Evolutionary conservation across 1,284 basidiomycete species (phyloP).

Genomic region (Marasmius fiardii): DNA sequence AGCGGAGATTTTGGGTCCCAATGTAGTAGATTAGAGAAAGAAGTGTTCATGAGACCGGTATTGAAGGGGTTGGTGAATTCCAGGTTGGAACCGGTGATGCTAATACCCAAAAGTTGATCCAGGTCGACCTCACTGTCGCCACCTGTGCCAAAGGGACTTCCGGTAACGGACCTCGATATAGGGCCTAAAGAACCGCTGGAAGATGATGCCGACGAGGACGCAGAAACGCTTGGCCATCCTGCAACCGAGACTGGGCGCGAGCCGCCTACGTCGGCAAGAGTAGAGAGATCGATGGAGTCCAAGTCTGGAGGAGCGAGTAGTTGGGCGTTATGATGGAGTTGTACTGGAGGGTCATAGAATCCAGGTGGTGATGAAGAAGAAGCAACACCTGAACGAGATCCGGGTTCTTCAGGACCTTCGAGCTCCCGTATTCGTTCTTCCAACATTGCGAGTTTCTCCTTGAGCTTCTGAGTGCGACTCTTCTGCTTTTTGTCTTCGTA

Average conservation of each 20-base stretch:
- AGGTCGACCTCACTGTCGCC: conserved; percentile 1
- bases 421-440: conserved; percentile 54
- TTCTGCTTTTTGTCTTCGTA: conserved; percentile 63
- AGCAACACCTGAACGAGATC: conserved; percentile 12
- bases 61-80: conserved; percentile 8
- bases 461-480: conserved; percentile 57
- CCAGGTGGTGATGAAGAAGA: conserved; percentile 12
- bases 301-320: conserved; percentile 4
- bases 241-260: conserved; percentile 9
- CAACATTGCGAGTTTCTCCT: conserved; percentile 51
- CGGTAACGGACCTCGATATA: conserved; percentile 6
- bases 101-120: conserved; percentile 17
- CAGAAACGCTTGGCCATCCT: conserved; percentile 18
- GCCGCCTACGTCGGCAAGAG: conserved; percentile 1
- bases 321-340: neutral
- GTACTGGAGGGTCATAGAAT: conserved; percentile 4
- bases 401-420: conserved; percentile 30
- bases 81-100: conserved; percentile 11
- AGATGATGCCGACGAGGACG: conserved; percentile 16
- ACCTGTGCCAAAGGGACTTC: conserved; percentile 7
- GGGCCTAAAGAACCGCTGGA: conserved; percentile 13
- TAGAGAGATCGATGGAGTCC: conserved; percentile 8
- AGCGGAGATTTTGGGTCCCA: conserved; percentile 28
- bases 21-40: conserved; percentile 21
- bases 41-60: neutral